phyloP scores from a whole-genome alignment of 2,329 filamentous ascomycete genomes.

The Botryotinia convoluta region DNA sequence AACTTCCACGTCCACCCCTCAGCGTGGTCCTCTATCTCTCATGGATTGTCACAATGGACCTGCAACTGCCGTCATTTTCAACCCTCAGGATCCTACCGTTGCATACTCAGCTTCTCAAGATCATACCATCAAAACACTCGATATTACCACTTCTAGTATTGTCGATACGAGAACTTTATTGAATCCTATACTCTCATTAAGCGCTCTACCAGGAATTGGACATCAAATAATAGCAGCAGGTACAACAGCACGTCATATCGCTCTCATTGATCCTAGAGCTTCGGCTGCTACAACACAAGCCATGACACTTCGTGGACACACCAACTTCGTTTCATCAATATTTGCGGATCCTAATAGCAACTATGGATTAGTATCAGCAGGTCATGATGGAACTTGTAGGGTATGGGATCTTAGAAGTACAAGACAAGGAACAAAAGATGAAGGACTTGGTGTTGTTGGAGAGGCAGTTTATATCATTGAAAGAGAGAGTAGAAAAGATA shows the following conservation, averaged over 20 bases:
- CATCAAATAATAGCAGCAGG: slow-evolving; percentile 63
- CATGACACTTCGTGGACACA: slow-evolving; percentile 89
- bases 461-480: slow-evolving; percentile 73
- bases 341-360: slow-evolving; percentile 57
- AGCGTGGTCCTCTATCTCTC: slow-evolving; percentile 75
- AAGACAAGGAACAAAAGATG: slow-evolving; percentile 56
- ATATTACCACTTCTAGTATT: slow-evolving; percentile 74
- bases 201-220: slow-evolving; percentile 63
- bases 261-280: slow-evolving; percentile 84
- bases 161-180: slow-evolving; percentile 82
- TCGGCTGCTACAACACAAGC: slow-evolving; percentile 73
- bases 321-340: slow-evolving; percentile 63
- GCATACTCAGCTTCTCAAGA: slow-evolving; percentile 91
- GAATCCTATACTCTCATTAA: slow-evolving; percentile 77
- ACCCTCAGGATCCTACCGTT: slow-evolving; percentile 78
- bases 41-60: slow-evolving; percentile 67
- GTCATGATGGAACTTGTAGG: slow-evolving; percentile 86
- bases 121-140: slow-evolving; percentile 86
- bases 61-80: slow-evolving; percentile 80
- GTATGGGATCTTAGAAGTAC: slow-evolving; percentile 88
- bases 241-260: slow-evolving; percentile 82
- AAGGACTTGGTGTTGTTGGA: slow-evolving; percentile 61
- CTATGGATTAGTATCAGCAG: slow-evolving; percentile 83
- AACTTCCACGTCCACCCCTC: slow-evolving; percentile 51
- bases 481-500: slow-evolving; percentile 64